Conservation (phyloP, 108 stramenopile species). For the Nannochloropsis gaditana region DNA sequence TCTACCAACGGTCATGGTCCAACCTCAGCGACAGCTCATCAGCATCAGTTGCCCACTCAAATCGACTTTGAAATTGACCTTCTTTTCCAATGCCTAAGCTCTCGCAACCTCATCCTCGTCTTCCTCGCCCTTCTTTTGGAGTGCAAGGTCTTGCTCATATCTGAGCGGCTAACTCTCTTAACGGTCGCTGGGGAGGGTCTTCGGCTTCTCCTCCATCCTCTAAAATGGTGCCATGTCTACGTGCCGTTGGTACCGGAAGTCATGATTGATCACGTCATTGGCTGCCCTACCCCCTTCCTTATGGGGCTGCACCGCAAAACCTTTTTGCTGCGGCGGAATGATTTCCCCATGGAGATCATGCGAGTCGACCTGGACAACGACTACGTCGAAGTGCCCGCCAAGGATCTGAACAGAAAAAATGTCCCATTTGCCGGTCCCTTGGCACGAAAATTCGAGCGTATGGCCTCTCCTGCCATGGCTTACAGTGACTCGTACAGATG, state of each 20-base stretch:
- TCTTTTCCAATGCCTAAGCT: neutral
- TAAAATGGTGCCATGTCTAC: conserved; percentile 20
- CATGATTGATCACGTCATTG: neutral
- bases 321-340: neutral
- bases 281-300: conserved; percentile 18
- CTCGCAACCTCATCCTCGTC: neutral
- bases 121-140: conserved; percentile 14
- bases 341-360: neutral
- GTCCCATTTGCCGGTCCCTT: neutral
- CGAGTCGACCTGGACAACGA: neutral
- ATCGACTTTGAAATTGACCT: conserved; percentile 16
- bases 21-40: neutral
- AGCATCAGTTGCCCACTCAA: neutral
- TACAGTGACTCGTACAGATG: neutral
- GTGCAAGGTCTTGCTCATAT: neutral
- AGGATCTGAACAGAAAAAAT: neutral
- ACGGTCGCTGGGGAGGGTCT: conserved; percentile 5
- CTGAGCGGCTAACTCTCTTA: neutral
- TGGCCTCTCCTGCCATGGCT: neutral
- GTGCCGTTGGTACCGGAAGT: conserved; percentile 18
- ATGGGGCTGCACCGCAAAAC: conserved; percentile 18
- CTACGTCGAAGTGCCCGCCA: neutral
- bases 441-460: neutral
- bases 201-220: neutral
- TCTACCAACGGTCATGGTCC: neutral